These are phyloP conservation scores for Hypholoma sublateritium DNA, from an alignment of 768 basidiomycete species.

Conservation along the genomic window DNA sequence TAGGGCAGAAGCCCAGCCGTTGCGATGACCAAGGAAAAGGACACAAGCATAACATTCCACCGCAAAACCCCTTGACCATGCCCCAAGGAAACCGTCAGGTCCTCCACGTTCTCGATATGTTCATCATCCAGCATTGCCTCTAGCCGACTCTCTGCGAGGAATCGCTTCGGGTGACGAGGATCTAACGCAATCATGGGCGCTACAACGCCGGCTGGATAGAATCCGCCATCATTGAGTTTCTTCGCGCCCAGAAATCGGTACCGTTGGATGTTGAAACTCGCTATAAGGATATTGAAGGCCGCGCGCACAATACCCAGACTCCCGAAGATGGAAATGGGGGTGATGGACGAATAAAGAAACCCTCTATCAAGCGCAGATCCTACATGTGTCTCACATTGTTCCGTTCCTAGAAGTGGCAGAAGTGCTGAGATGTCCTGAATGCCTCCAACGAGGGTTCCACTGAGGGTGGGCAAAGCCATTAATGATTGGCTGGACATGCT, in stretches of 20 bases:
- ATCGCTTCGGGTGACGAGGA: constrained; percentile 5
- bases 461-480: background rate
- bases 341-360: constrained; percentile 7
- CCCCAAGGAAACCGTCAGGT: constrained; percentile 7
- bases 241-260: constrained; percentile 9
- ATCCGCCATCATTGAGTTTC: constrained; percentile 8
- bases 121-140: constrained; percentile 10
- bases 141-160: constrained; percentile 9
- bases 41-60: constrained; percentile 9
- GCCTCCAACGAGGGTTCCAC: constrained; percentile 3
- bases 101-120: constrained; percentile 11
- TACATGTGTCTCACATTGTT: constrained; percentile 15
- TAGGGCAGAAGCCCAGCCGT: constrained; percentile 6
- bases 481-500: too few species aligned
- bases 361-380: constrained; percentile 12
- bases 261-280: constrained; percentile 5
- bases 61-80: background rate
- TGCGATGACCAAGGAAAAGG: background rate
- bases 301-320: constrained; percentile 13
- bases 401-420: constrained; percentile 12
- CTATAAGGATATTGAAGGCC: constrained; percentile 11
- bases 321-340: constrained; percentile 13
- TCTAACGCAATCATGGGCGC: constrained; percentile 13
- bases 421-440: constrained; percentile 15
- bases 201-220: constrained; percentile 2